These are phyloP conservation scores for Discostella pseudostelligera DNA, from an alignment of 108 stramenopile species.

Conservation along the genomic window DNA sequence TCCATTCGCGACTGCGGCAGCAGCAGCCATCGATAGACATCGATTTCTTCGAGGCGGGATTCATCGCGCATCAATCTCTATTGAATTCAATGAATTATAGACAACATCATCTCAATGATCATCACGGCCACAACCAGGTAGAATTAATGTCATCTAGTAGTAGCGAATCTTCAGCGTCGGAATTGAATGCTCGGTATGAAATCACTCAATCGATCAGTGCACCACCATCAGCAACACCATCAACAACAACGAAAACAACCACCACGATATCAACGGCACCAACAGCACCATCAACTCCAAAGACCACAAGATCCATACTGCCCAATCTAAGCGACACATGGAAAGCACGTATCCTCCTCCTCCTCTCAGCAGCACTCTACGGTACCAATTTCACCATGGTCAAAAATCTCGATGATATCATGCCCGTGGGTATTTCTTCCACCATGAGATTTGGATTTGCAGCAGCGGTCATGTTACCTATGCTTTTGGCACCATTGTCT, in stretches of 20 bases:
- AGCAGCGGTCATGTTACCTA: constrained; percentile 63
- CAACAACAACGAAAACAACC: background rate
- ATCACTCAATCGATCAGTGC: no score
- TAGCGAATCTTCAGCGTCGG: no score
- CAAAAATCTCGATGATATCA: constrained; percentile 61
- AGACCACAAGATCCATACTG: background rate
- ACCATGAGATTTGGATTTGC: constrained; percentile 77
- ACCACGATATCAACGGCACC: no score
- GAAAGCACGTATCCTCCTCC: constrained; percentile 58
- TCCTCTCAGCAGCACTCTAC: constrained; percentile 71
- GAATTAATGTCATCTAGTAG: no score
- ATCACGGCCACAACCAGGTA: no score
- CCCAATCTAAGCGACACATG: constrained; percentile 23
- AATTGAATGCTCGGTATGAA: no score
- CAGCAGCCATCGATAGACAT: no score
- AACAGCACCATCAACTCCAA: no score
- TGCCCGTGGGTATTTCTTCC: constrained; percentile 63
- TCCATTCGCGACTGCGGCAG: background rate
- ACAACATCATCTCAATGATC: background rate
- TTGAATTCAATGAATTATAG: background rate
- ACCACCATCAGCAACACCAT: background rate
- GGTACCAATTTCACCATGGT: constrained; percentile 86
- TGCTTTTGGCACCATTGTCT: constrained; percentile 48
- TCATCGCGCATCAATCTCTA: background rate
- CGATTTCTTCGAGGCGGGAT: background rate